phyloP scores from a whole-genome alignment of 768 basidiomycete species.

The Gautieria morchelliformis region DNA sequence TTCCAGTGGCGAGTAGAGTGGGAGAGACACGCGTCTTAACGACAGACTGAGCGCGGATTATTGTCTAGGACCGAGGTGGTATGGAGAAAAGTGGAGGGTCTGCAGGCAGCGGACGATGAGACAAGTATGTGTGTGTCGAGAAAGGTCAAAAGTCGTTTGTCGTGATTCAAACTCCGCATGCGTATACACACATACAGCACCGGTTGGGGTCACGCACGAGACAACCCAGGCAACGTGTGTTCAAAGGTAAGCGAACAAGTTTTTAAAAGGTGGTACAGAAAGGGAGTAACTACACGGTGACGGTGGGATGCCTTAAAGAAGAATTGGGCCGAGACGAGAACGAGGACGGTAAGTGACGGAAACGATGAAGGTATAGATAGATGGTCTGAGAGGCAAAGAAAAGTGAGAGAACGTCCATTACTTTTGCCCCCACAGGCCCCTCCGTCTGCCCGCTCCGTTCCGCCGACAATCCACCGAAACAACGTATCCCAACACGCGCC shows the following conservation, averaged over 20 bases:
- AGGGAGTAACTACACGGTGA: slow-evolving; percentile 10
- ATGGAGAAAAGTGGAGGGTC: neutral
- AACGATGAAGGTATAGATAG: slow-evolving; percentile 9
- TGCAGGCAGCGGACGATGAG: neutral
- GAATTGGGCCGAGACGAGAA: neutral
- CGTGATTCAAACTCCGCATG: slow-evolving; percentile 7
- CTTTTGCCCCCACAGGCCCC: neutral
- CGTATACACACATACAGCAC: neutral
- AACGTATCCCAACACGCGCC: slow-evolving; percentile 3
- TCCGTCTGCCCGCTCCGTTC: neutral
- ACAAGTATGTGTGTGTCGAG: neutral
- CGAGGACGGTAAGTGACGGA: neutral
- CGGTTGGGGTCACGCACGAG: neutral
- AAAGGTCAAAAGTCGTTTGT: neutral
- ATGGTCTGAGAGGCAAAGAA: slow-evolving; percentile 3
- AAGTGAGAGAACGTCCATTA: neutral
- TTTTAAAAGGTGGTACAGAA: slow-evolving; percentile 9
- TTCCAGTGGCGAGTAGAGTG: neutral
- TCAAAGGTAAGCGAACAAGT: slow-evolving; percentile 7
- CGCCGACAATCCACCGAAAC: neutral
- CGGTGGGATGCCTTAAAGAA: slow-evolving; percentile 4
- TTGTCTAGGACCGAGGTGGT: neutral
- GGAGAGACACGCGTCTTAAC: neutral
- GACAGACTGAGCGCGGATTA: neutral
- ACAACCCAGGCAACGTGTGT: neutral